Evolutionary conservation across 208 protist genomes (phyloP), one percentile per base, ranked within the genome.

Genomic region (Polymyxa betae): DNA sequence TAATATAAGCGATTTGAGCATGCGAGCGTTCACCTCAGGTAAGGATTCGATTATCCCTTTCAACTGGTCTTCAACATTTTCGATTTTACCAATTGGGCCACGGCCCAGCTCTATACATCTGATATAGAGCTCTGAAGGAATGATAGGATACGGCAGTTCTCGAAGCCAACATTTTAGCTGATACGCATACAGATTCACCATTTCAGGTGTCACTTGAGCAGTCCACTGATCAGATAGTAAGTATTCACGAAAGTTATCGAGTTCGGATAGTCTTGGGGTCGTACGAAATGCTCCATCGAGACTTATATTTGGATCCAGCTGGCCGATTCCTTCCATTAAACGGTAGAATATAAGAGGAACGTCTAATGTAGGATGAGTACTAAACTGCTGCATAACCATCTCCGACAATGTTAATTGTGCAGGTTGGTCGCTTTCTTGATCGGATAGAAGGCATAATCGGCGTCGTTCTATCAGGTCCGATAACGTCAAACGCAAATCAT

Each of bases 141-240:
- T 82, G 12, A 82, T n/a, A 35, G 72, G 72, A 43, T 43, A 43
- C n/a, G n/a, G 35, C 16, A 82, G 72, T n/a, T 35, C 72, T 43
- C 72, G 72, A 35, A 82, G 72, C 72, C 72, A 82, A 43, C 40
- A 82, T 43, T 82, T 82, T 5, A 82, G 40, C 72, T 45, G 72
- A 43, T 82, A 82, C n/a, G 16, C 72, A 5, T 5, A 43, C n/a
- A 82, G 12, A 43, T 38, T 40, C 16, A 43, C 72, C 5, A 60
- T 24, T 5, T 60, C 49, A 24, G 49, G 49, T 29, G 24, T 60
- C 5, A 24, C 49, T 5, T 60, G 12, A 24, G 12, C 5, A 60
- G 5, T 24, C 12, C 5, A 60, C 5, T 29, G 24, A 29, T 24
- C 49, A 5, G 49, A 5, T 5, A 5, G 5, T 5, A 60, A 24